phyloP scores from a whole-genome alignment of 257 asterid species.

The Nicotiana undulata region DNA sequence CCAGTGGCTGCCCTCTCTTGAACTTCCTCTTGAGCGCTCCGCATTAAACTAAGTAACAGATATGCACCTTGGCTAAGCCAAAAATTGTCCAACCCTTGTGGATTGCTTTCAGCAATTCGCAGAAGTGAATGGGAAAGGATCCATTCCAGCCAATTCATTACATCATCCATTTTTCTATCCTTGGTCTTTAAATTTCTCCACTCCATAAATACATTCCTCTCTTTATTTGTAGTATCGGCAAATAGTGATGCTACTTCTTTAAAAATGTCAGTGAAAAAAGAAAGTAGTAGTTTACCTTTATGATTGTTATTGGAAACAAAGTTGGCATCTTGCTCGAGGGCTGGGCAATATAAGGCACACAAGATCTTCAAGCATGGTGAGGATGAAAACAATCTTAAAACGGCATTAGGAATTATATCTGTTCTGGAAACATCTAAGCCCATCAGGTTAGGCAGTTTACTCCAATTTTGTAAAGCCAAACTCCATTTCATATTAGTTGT shows the following conservation, averaged over 20 bases:
- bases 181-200: conserved; percentile 34
- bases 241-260: conserved; percentile 51
- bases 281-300: conserved; percentile 58
- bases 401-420: conserved; percentile 35
- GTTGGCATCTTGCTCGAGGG: conserved; percentile 47
- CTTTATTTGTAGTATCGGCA: conserved; percentile 35
- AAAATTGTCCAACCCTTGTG: conserved; percentile 60
- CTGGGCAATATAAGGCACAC: conserved; percentile 61
- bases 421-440: conserved; percentile 87
- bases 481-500: conserved; percentile 54
- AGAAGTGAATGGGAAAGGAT: conserved; percentile 61
- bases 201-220: conserved; percentile 41
- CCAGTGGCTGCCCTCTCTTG: conserved; percentile 89
- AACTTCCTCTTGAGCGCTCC: conserved; percentile 69
- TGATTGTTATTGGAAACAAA: conserved; percentile 42
- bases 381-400: conserved; percentile 45
- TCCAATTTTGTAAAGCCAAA: conserved; percentile 42
- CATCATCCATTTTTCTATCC: conserved; percentile 40
- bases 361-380: conserved; percentile 51
- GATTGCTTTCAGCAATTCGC: conserved; percentile 72
- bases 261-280: conserved; percentile 46
- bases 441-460: conserved; percentile 43
- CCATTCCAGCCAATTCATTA: conserved; percentile 78
- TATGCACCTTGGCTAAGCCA: conserved; percentile 78
- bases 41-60: conserved; percentile 64